Evolutionary conservation across 1,139 yeast genomes (phyloP).

Genomic region (Insectozyma bohioensis): DNA sequence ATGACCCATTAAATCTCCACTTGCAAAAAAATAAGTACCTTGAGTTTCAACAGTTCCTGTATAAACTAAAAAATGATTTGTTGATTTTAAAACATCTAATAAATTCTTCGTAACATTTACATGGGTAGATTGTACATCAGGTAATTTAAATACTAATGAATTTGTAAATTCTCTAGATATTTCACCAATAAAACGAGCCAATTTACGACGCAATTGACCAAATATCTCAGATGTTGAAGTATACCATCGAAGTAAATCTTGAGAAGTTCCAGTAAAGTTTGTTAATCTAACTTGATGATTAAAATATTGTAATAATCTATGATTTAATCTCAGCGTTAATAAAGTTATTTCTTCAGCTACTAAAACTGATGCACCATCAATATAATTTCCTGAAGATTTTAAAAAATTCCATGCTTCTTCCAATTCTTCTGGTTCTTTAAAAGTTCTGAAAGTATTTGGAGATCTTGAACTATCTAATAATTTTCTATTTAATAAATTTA

Average conservation of each 20-base stretch:
- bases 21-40: constrained; percentile 75
- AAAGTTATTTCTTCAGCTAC: constrained; percentile 76
- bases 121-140: constrained; percentile 37
- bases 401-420: constrained; percentile 77
- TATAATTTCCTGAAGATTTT: constrained; percentile 66
- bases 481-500: constrained; percentile 71
- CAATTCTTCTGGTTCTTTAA: constrained; percentile 88
- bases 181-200: constrained; percentile 72
- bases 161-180: constrained; percentile 75
- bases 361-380: constrained; percentile 83
- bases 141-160: constrained; percentile 64
- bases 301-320: constrained; percentile 68
- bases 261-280: constrained; percentile 40
- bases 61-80: constrained; percentile 78
- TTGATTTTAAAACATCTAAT: constrained; percentile 55
- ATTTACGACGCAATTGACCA: constrained; percentile 81
- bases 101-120: constrained; percentile 54
- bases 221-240: constrained; percentile 81
- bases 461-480: constrained; percentile 74
- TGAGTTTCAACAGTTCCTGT: constrained; percentile 72
- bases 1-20: constrained; percentile 52
- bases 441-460: constrained; percentile 68
- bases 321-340: constrained; percentile 65
- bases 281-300: constrained; percentile 72
- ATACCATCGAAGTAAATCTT: constrained; percentile 77